These are phyloP conservation scores for Chalaropsis thielavioides DNA, from an alignment of 2,329 filamentous ascomycete genomes.

Conservation along the genomic window DNA sequence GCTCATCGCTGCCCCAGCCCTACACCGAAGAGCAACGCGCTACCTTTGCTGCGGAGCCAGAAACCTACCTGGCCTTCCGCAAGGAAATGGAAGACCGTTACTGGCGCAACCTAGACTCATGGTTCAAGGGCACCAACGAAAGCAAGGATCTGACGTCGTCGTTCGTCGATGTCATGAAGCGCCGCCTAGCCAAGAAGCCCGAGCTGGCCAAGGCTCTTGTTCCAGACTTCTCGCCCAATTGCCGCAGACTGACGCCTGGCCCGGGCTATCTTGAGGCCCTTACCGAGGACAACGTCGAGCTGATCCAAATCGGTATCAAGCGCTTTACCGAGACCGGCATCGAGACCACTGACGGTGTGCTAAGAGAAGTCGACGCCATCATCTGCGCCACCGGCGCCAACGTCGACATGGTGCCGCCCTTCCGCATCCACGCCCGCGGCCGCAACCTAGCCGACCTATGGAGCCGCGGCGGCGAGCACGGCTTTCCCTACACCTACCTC, in stretches of 20 bases:
- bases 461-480: constrained; percentile 26
- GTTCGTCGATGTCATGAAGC: constrained; percentile 39
- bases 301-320: constrained; percentile 42
- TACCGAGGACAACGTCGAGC: constrained; percentile 45
- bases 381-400: constrained; percentile 58
- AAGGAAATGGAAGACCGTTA: constrained; percentile 46
- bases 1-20: constrained; percentile 41
- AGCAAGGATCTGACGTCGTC: constrained; percentile 34
- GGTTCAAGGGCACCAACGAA: constrained; percentile 38
- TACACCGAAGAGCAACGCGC: constrained; percentile 42
- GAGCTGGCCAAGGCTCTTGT: constrained; percentile 41
- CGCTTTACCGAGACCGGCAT: constrained; percentile 46
- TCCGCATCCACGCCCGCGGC: constrained; percentile 38
- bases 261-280: constrained; percentile 54
- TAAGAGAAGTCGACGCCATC: constrained; percentile 46
- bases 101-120: constrained; percentile 41
- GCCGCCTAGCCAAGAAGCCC: constrained; percentile 38
- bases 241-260: constrained; percentile 49
- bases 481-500: constrained; percentile 52
- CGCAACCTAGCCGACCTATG: constrained; percentile 41
- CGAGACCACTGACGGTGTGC: constrained; percentile 41
- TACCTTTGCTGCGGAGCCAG: constrained; percentile 41
- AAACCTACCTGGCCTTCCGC: constrained; percentile 44
- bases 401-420: constrained; percentile 42
- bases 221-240: constrained; percentile 50